Evolutionary conservation across 2,329 filamentous ascomycete species (phyloP).

Genomic region (Diplocarpon mali): DNA sequence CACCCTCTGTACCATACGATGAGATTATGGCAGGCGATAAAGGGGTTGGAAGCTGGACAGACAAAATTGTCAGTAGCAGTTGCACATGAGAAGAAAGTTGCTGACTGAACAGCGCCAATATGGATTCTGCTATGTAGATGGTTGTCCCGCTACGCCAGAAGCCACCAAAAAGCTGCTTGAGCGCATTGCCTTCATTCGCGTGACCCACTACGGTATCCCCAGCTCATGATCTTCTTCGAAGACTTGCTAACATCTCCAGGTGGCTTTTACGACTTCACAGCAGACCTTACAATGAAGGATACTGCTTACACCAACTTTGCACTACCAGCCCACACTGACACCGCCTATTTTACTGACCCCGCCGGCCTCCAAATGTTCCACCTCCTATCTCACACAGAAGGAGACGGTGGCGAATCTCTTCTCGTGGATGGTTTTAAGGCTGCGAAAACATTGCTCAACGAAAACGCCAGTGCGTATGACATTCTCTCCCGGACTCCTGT

Average conservation of each 20-base stretch:
- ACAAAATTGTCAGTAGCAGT: constrained; percentile 43
- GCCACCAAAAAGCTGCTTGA: constrained; percentile 66
- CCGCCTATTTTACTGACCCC: constrained; percentile 89
- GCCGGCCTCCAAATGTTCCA: constrained; percentile 89
- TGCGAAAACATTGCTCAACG: constrained; percentile 45
- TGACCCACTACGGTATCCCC: constrained; percentile 73
- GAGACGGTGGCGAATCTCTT: constrained; percentile 62
- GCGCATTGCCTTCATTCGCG: constrained; percentile 74
- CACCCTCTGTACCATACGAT: constrained; percentile 49
- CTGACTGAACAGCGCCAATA: constrained; percentile 42
- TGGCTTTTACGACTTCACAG: constrained; percentile 77
- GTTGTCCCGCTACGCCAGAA: constrained; percentile 56
- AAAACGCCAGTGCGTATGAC: constrained; percentile 45
- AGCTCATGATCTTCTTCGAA: not conserved
- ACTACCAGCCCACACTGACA: constrained; percentile 83
- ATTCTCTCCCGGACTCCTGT: constrained; percentile 47
- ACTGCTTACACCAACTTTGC: constrained; percentile 84
- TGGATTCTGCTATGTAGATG: constrained; percentile 70
- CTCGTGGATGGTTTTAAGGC: constrained; percentile 81
- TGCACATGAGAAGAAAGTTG: not conserved
- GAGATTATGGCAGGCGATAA: constrained; percentile 45
- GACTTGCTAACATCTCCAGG: constrained; percentile 29
- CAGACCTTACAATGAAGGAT: constrained; percentile 77
- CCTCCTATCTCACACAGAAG: constrained; percentile 65
- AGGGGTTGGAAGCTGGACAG: constrained; percentile 51